These are phyloP conservation scores for Kingdonia uniflora DNA, from an alignment of 164 flowering plant species.

Conservation along the genomic window DNA sequence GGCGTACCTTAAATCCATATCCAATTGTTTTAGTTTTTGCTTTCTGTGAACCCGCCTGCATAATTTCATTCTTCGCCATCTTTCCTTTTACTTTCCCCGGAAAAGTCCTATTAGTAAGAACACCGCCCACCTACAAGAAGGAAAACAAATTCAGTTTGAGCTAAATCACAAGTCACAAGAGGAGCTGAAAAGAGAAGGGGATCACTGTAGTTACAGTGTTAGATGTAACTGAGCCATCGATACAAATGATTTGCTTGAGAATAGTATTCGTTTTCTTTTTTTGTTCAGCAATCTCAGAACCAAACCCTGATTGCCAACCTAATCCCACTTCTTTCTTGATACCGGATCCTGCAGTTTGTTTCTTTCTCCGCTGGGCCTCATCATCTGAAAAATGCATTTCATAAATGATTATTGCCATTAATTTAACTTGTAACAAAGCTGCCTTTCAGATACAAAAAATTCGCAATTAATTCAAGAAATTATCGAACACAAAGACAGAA, in stretches of 20 bases:
- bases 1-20: conserved; percentile 50
- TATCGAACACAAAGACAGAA: too few relatives aligned
- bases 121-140: conserved; percentile 38
- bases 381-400: conserved; percentile 40
- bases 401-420: too few relatives aligned
- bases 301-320: conserved; percentile 24
- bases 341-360: conserved; percentile 36
- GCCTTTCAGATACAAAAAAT: too few relatives aligned
- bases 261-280: conserved; percentile 25
- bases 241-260: conserved; percentile 21
- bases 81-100: conserved; percentile 35
- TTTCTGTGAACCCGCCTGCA: conserved; percentile 21
- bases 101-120: conserved; percentile 27
- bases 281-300: conserved; percentile 27
- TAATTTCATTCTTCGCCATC: conserved; percentile 33
- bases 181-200: too few relatives aligned
- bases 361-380: conserved; percentile 56
- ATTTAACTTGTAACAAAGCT: too few relatives aligned
- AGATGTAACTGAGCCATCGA: conserved; percentile 32
- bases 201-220: conserved; percentile 5
- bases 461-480: too few relatives aligned
- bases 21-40: conserved; percentile 56
- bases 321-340: conserved; percentile 26
- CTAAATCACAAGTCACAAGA: too few relatives aligned
- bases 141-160: too few relatives aligned